Evolutionary conservation across 2,329 filamentous ascomycete genomes (phyloP), one percentile per base, ranked within the genome.

Genomic region (Tolypocladium ophioglossoides): DNA sequence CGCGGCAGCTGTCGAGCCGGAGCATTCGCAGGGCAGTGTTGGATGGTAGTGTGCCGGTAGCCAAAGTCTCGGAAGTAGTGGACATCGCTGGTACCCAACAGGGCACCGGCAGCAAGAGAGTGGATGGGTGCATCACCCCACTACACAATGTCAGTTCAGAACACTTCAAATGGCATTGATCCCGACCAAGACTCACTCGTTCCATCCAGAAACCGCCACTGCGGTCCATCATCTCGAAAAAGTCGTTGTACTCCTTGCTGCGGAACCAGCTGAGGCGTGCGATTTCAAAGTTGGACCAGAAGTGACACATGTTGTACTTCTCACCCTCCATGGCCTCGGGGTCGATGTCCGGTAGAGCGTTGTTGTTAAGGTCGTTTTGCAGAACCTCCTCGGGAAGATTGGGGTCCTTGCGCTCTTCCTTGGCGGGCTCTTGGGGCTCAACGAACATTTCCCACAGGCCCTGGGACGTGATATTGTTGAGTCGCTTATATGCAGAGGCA

Each of bases 281-380:
- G 73, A 99, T 99, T 72, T 99, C 94, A 62, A 99, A 99, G 71
- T 99, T 99, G 70, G 91, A 96, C 94, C 94, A 99, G 77, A 96
- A 99, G 76, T 99, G 94, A 70, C 94, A 99, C 94, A 99, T 99
- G 75, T 99, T 99, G 78, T 99, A 99, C 64, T 85, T 89, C 70
- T 99, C 94, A 59, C 91, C 90, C 68, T 97, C 92, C 94, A 99
- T 99, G 44, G 85, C 82, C 66, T 97, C 91, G 0, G 87, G 85
- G 65, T 97, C 90, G 54, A 96, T 87, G 44, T 94, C 84, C 34
- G 86, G 84, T n/a, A 90, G 73, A 37, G 80, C 80, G 58, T 85
- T 84, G 53, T 79, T 79, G 39, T 82, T 84, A 27, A 89, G 84
- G 57, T 95, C 87, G 51, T 82, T 84, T 62, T 85, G 84, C 24